Base-by-base conservation (phyloP, 768 basidiomycete species). In the Cystofilobasidium ferigula region DNA sequence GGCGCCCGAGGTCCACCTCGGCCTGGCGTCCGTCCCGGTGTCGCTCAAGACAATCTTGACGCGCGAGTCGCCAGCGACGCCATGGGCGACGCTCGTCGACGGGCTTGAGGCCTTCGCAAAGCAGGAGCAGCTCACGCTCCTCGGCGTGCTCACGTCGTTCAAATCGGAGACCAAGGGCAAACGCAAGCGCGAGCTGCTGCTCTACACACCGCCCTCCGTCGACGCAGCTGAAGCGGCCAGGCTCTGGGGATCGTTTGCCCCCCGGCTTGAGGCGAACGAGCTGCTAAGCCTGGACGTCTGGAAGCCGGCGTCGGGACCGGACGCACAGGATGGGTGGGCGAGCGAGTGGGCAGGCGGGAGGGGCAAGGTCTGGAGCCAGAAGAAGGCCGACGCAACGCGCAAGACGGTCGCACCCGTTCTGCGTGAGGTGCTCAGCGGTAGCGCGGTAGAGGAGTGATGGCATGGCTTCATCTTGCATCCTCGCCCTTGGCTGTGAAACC, bases 91-190 rank as follows among this genome's bases (percentile, higher is more conserved):
- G 9, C 78, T 83, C 61, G 75, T 79, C 63, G 28, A 68, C 0
- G 77, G 76, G 6, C 72, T 79, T 1, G 77, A 80, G 34, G 73
- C 51, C 32, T 95, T 85, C 84, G 85, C 89, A 82, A 74, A 76
- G 12, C 82, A 86, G 67, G 81, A 83, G 16, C 77, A 77, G 0
- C 76, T 97, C 6, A 79, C 82, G 10, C 77, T 89, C 28, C 82
- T 88, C 0, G 93, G 91, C 1, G 81, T 93, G 38, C 80, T 97
- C 48, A 93, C 90, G 7, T 82, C 84, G 0, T 94, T 83, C 65
- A 72, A 68, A 26, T 28, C 42, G 9, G 42, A 45, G 30, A 53
- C 40, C 32, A 70, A 80, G 47, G 73, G 72, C 38, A 86, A 87
- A 70, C 81, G 84, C 64, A 81, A 79, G 68, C 78, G 89, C 51